Conservation (phyloP, 352 stramenopile genomes). For the Phytophthora megakarya region DNA sequence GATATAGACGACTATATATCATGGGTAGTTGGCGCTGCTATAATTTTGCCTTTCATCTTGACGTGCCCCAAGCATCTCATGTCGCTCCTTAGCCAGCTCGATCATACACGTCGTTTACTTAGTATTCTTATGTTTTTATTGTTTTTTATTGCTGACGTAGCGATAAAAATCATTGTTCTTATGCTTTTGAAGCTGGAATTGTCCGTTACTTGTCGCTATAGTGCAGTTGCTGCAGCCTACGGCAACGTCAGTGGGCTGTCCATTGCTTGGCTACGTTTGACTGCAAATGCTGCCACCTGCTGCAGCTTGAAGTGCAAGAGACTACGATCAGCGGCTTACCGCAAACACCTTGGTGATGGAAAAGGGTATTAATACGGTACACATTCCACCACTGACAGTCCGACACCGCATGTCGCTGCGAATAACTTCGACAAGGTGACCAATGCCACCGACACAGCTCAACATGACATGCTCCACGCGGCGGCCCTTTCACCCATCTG, state of each 20-base stretch:
- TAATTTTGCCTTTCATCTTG: conserved; percentile 35
- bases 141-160: background rate
- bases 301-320: conserved; percentile 26
- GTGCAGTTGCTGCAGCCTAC: no score
- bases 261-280: conserved; percentile 18
- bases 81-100: conserved; percentile 7
- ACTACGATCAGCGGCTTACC: conserved; percentile 8
- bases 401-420: conserved; percentile 3
- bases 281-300: background rate
- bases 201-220: background rate
- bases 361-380: no score
- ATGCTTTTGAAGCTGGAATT: background rate
- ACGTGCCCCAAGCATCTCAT: conserved; percentile 3
- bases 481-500: conserved; percentile 17
- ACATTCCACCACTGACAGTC: background rate
- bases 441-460: conserved; percentile 31
- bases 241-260: conserved; percentile 4
- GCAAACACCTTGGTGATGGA: conserved; percentile 8
- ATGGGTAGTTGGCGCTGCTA: conserved; percentile 41
- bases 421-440: conserved; percentile 17
- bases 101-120: conserved; percentile 14
- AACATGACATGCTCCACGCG: conserved; percentile 31
- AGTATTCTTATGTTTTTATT: background rate
- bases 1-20: conserved; percentile 50
- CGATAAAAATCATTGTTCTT: background rate